phyloP scores from a whole-genome alignment of 192 early-diverging fungal genomes.

The Backusella westeae region DNA sequence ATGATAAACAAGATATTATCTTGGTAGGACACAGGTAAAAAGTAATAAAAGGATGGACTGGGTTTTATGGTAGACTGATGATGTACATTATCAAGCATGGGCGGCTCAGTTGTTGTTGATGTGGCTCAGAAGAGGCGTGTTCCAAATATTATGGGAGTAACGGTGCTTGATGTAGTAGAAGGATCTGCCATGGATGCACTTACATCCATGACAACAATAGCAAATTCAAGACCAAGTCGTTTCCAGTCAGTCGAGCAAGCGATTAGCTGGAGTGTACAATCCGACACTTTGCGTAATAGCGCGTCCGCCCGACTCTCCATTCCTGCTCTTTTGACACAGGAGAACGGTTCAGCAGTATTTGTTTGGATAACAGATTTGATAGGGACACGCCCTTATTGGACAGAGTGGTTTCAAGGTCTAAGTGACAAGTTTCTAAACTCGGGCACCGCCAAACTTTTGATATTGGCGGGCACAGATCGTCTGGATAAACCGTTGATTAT shows the following conservation, averaged over 20 bases:
- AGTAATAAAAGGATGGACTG: not conserved
- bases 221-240: conserved; percentile 44
- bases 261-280: conserved; percentile 60
- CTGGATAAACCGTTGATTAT: conserved; percentile 75
- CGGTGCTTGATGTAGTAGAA: conserved; percentile 79
- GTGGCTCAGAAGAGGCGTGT: conserved; percentile 51
- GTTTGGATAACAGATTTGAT: conserved; percentile 63
- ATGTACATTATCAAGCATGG: conserved; percentile 54
- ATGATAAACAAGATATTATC: conserved; percentile 54
- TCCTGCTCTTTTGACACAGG: conserved; percentile 54
- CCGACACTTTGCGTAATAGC: conserved; percentile 58
- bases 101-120: conserved; percentile 72
- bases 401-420: conserved; percentile 62
- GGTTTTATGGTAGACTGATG: not conserved
- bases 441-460: conserved; percentile 58
- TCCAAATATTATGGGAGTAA: conserved; percentile 55
- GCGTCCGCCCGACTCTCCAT: conserved; percentile 72
- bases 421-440: conserved; percentile 68
- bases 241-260: conserved; percentile 51
- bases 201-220: conserved; percentile 42
- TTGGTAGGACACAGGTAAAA: conserved; percentile 77
- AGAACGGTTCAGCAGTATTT: conserved; percentile 23
- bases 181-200: conserved; percentile 64
- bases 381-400: conserved; percentile 68
- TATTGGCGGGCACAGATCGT: conserved; percentile 74